Conservation (phyloP, 2,329 filamentous ascomycete genomes). For the Venturia effusa region DNA sequence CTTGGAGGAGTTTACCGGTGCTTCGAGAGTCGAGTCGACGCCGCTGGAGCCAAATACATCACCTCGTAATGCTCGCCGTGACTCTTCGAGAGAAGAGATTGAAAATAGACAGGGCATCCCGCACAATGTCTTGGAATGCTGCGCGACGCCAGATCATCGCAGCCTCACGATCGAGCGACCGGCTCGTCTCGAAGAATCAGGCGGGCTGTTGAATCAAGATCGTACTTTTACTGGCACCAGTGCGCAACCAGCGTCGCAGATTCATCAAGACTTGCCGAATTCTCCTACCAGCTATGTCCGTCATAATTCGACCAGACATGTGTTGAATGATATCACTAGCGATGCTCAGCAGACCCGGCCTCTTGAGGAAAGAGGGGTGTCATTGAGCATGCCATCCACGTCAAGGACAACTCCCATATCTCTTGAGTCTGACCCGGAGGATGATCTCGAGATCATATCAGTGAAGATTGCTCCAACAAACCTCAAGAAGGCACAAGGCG, state of each 20-base stretch:
- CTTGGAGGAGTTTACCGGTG: neutral
- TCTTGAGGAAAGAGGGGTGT: neutral
- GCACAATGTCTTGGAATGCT: neutral
- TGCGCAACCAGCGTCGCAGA: neutral
- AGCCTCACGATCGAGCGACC: neutral
- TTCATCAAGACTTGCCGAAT: neutral
- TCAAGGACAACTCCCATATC: neutral
- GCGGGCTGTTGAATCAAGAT: neutral
- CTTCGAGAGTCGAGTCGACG: neutral
- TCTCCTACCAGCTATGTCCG: neutral
- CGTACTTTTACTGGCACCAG: neutral
- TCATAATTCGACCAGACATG: neutral
- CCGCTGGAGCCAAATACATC: neutral
- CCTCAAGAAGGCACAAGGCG: neutral
- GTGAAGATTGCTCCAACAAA: neutral
- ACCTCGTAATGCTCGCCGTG: neutral
- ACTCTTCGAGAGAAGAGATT: neutral
- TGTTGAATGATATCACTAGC: no score
- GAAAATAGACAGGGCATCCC: neutral
- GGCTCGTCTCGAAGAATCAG: neutral
- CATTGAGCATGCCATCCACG: neutral
- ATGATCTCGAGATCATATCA: neutral
- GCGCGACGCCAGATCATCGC: neutral
- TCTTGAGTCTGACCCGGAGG: neutral
- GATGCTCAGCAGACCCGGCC: neutral